Evolutionary conservation across 2,329 filamentous ascomycete genomes (phyloP), one percentile per base, ranked within the genome.

Genomic region (Claviceps pusilla): DNA sequence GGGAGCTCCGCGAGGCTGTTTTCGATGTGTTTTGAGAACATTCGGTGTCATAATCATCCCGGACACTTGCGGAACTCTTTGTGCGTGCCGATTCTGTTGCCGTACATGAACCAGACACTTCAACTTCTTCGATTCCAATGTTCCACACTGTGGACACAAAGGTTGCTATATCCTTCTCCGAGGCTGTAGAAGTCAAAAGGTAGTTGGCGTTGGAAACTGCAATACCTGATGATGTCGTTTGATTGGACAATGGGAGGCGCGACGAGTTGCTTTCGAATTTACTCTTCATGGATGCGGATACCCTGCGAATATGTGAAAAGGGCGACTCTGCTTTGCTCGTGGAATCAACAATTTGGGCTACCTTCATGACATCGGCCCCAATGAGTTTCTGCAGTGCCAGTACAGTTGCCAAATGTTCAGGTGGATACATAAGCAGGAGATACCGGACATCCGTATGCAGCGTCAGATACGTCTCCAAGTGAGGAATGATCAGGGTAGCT

Each of bases 381-480:
- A 82, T 69, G 5, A 84, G 69, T 52, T 72, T 73, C 57, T 81
- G 80, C 5, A 84, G 65, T 0, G 79, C 78, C 4, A 82, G 62
- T 2, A 83, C 69, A 3, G 79, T 80, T 2, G 74, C 60, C 2
- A 84, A 69, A 57, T 83, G 76, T 50, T 77, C 74, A 0, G 75
- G 66, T 0, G 79, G 74, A 57, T 80, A 84, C 54, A 83, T 77
- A 9, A 84, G 68, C 5, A 84, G 64, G 0, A 84, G 71, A 55
- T 83, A 76, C 10, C 75, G 74, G 24, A 78, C 75, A 42, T 73
- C 68, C 2, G 72, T 61, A 58, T 82, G 77, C 1, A 73, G 68
- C 4, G 74, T 71, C 50, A 84, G 68, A 57, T 81, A 83, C 0
- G 75, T 74, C 59, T 84, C 80, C 1, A 84, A 69, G 56, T 82